Percentiles rank a stretch among this genome's conserved stretches.
Conservation (phyloP, 2,329 filamentous ascomycete species). For the Neoscytalidium dimidiatum region DNA sequence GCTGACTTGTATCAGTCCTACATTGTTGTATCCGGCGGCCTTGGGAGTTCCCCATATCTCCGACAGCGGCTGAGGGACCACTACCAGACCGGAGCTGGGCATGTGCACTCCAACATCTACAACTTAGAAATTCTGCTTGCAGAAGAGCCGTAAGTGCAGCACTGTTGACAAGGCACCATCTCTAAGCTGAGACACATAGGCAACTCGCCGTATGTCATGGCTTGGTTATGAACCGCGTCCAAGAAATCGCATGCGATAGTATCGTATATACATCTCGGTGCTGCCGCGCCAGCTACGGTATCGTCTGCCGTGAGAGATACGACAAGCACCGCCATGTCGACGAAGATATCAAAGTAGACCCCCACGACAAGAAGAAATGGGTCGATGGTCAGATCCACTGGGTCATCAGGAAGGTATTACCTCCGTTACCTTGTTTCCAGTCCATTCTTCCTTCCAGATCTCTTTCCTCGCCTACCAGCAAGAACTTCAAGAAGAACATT, state of each 20-base stretch:
- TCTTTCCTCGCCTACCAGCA: background rate
- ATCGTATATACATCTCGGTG: constrained; percentile 35
- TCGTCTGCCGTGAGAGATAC: constrained; percentile 22
- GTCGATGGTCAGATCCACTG: constrained; percentile 21
- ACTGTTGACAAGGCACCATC: background rate
- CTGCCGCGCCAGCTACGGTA: constrained; percentile 23
- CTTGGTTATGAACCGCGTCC: constrained; percentile 48
- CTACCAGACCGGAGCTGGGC: constrained; percentile 23
- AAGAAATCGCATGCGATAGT: constrained; percentile 39
- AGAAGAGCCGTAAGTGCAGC: constrained; percentile 38
- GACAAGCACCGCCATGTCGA: constrained; percentile 19
- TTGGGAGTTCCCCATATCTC: constrained; percentile 37
- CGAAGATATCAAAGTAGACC: constrained; percentile 15
- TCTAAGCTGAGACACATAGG: background rate
- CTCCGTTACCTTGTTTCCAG: too few species aligned
- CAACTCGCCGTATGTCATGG: constrained; percentile 53
- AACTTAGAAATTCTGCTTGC: constrained; percentile 22
- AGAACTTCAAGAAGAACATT: too few species aligned
- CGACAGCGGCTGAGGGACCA: constrained; percentile 26
- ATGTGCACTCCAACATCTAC: background rate
- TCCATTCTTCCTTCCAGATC: too few species aligned
- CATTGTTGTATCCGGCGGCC: constrained; percentile 37
- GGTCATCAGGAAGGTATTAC: constrained; percentile 23
- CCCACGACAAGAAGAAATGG: constrained; percentile 21
- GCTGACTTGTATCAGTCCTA: constrained; percentile 18